A percentile compares a stretch with the other conserved stretches of the same genome.
Conservation (phyloP, 2,329 filamentous ascomycete genomes). For the Penicillium sp. region DNA sequence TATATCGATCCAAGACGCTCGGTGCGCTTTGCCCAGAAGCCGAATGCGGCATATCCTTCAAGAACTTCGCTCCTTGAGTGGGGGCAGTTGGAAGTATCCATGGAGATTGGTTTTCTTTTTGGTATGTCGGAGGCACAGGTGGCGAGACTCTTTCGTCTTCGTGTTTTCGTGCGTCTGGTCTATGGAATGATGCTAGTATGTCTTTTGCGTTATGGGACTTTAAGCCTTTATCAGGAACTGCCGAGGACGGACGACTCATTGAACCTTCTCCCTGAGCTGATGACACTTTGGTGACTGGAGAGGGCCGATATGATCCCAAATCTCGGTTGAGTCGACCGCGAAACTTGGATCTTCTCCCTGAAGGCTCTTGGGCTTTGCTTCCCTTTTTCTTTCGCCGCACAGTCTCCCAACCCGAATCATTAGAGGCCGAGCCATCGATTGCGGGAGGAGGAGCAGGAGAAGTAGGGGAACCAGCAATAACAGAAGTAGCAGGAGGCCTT, state of each 20-base stretch:
- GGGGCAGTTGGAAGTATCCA: constrained; percentile 33
- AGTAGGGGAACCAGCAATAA: constrained; percentile 10
- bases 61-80: constrained; percentile 17
- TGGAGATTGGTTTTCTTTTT: constrained; percentile 28
- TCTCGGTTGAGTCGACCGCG: constrained; percentile 10
- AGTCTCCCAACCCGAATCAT: constrained; percentile 30
- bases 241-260: constrained; percentile 21
- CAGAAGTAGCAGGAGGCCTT: constrained; percentile 17
- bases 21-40: constrained; percentile 5
- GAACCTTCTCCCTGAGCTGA: constrained; percentile 28
- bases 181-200: constrained; percentile 36
- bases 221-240: constrained; percentile 18
- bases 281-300: constrained; percentile 22
- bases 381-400: constrained; percentile 21
- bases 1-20: constrained; percentile 15
- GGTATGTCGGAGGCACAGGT: constrained; percentile 10
- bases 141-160: constrained; percentile 7
- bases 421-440: constrained; percentile 1
- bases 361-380: constrained; percentile 4
- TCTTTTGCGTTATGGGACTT: constrained; percentile 34
- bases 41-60: constrained; percentile 15
- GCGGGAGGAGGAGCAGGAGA: constrained; percentile 9
- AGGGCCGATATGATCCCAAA: constrained; percentile 19
- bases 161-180: constrained; percentile 27
- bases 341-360: constrained; percentile 14